Evolutionary conservation across 192 early-diverging fungal genomes (phyloP).

Genomic region (Irineochytrium annulatum): DNA sequence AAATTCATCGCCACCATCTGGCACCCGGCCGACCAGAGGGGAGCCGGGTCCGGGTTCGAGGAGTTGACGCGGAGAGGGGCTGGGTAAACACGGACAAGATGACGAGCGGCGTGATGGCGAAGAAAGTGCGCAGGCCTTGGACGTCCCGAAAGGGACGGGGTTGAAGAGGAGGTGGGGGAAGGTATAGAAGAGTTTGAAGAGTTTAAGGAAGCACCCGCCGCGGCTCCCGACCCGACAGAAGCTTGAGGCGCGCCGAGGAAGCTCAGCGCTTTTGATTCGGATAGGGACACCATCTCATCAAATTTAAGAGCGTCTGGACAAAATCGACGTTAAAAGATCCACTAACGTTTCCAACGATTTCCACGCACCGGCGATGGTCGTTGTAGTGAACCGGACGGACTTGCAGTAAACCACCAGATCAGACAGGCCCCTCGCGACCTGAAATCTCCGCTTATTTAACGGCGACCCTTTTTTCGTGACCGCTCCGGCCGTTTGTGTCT

Average conservation of each 20-base stretch:
- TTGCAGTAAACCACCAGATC: conserved; percentile 43
- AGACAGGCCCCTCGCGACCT: conserved; percentile 31
- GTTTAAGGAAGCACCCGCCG: background rate
- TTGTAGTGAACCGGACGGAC: conserved; percentile 9
- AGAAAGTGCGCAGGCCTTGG: background rate
- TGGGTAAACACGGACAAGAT: conserved; percentile 78
- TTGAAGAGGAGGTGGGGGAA: background rate
- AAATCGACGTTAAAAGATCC: conserved; percentile 48
- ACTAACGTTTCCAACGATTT: conserved; percentile 25
- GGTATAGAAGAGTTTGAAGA: background rate
- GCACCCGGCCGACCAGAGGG: conserved; percentile 73
- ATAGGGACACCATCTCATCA: conserved; percentile 70
- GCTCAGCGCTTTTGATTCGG: conserved; percentile 59
- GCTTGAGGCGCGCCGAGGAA: conserved; percentile 33
- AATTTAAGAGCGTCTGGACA: conserved; percentile 48
- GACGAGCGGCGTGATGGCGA: conserved; percentile 1
- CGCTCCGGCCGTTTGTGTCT: too few relatives aligned
- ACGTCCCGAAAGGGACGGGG: background rate
- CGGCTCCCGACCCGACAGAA: background rate
- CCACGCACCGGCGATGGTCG: background rate
- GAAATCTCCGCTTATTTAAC: conserved; percentile 10
- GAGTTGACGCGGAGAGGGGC: conserved; percentile 70
- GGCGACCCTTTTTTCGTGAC: conserved; percentile 6
- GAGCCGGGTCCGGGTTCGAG: conserved; percentile 79
- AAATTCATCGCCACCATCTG: conserved; percentile 91